Conservation (phyloP, 2,329 filamentous ascomycete species). For the Pyricularia sp. region DNA sequence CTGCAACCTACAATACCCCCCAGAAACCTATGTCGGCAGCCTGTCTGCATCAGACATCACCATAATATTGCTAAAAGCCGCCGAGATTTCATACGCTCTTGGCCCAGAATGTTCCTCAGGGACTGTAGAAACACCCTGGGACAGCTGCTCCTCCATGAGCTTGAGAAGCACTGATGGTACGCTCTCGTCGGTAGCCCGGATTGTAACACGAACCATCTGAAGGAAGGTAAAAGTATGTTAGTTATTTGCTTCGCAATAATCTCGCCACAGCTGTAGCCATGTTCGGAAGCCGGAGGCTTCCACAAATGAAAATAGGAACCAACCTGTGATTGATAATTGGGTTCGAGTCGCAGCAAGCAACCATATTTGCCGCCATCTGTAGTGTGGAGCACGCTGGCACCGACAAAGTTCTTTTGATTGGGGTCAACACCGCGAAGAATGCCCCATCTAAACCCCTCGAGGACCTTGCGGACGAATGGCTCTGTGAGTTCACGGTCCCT, state of each 20-base stretch:
- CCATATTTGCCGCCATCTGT: constrained; percentile 81
- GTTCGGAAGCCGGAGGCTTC: neutral
- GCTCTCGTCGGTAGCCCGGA: constrained; percentile 83
- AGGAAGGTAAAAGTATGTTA: constrained; percentile 1
- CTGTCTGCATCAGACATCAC: constrained; percentile 18
- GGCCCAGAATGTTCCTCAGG: constrained; percentile 26
- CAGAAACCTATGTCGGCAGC: neutral
- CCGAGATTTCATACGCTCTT: constrained; percentile 37
- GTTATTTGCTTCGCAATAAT: constrained; percentile 5
- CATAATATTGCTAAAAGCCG: constrained; percentile 44
- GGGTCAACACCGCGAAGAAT: constrained; percentile 77
- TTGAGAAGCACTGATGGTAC: constrained; percentile 72
- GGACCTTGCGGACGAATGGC: constrained; percentile 54
- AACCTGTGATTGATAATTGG: constrained; percentile 86
- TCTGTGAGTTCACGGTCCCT: constrained; percentile 54
- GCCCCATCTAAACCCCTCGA: constrained; percentile 83
- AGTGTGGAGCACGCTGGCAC: constrained; percentile 74
- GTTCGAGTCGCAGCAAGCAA: constrained; percentile 84
- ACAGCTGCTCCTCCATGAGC: constrained; percentile 74
- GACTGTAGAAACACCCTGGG: constrained; percentile 33
- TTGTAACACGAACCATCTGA: constrained; percentile 89
- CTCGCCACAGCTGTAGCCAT: constrained; percentile 10
- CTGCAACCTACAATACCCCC: neutral
- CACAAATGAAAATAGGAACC: constrained; percentile 17
- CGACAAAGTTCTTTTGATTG: constrained; percentile 87